Base-by-base conservation (phyloP, 192 early-diverging fungal species). In the Rhizoclosmatium globosum region DNA sequence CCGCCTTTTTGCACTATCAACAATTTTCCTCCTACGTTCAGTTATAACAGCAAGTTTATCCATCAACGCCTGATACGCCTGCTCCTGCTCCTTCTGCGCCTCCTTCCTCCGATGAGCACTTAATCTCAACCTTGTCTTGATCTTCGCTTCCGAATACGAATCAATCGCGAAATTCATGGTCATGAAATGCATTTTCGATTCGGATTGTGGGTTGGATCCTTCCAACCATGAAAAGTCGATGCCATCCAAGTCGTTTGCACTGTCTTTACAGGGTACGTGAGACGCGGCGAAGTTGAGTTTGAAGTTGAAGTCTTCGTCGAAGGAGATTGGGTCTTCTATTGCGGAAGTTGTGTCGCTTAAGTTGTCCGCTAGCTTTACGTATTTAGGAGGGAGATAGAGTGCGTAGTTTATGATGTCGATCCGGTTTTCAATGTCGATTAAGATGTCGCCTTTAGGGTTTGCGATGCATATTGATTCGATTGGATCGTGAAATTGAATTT, bases 401-500 rank as follows among this genome's bases (percentile, higher is more conserved):
- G 66, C 23, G 75, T 82, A 74, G 41, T 71, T 71, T 61, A 89
- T 82, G 19, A 89, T 77, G 64, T 89, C 87, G 21, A 89, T 68
- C 48, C 87, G 73, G 73, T 82, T 84, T 39, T 84, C 79, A 13
- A 87, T 84, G 38, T 75, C 84, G 23, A 89, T 31, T 9, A 89
- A 71, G 0, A 89, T 42, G 72, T 89, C 85, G 6, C 85, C 87
- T 11, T 50, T 13, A 21, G 71, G 41, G 57, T 81, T 84, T 11
- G 79, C 79, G 2, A 85, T 47, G 44, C 78, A 81, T n/a, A 89
- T 2, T 58, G 77, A 73, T 17, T 79, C 56, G 17, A 89, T 41
- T 9, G 82, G 80, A 41, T 87, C 78, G 45, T 85, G 83, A 57
- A 89, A 89, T 50, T 85, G 81, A 3, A 89, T 82, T 64, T 89